Conservation (phyloP, 106 monocot species). For the Dendrobium nobile region DNA sequence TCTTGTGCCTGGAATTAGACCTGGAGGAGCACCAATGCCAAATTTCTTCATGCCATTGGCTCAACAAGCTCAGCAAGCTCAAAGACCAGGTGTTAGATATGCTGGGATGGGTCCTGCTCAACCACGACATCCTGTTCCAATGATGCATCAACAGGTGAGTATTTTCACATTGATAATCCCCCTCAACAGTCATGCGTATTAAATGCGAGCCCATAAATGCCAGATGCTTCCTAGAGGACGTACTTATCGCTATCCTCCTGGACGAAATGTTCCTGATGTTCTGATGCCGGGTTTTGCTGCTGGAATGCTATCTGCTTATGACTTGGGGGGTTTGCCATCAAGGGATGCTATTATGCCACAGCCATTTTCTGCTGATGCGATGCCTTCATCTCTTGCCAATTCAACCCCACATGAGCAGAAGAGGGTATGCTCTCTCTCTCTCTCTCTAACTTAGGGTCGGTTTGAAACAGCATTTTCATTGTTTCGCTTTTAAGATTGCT, state of each 20-base stretch:
- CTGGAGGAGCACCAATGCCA: conserved; percentile 66
- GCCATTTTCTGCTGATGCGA: conserved; percentile 24
- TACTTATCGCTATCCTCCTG: conserved; percentile 45
- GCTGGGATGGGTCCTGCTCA: conserved; percentile 54
- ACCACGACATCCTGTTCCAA: conserved; percentile 53
- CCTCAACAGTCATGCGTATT: background rate
- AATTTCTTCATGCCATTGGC: conserved; percentile 70
- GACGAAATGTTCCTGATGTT: conserved; percentile 32
- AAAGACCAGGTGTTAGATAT: conserved; percentile 47
- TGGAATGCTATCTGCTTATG: conserved; percentile 34
- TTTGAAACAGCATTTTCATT: too few relatives aligned
- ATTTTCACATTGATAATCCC: background rate
- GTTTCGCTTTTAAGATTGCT: too few relatives aligned
- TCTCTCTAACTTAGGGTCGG: background rate
- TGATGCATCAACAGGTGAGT: conserved; percentile 64
- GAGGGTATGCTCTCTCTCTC: conserved; percentile 14
- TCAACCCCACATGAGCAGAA: conserved; percentile 37
- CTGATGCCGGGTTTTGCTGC: conserved; percentile 17
- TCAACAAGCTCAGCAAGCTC: conserved; percentile 73
- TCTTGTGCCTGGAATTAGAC: conserved; percentile 79
- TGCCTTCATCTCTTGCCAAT: conserved; percentile 47
- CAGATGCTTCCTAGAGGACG: conserved; percentile 55
- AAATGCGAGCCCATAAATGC: background rate
- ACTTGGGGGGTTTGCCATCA: conserved; percentile 20
- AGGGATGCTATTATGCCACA: conserved; percentile 15